Base-by-base conservation (phyloP, 1,139 yeast genomes). In the Pichia terricola region DNA sequence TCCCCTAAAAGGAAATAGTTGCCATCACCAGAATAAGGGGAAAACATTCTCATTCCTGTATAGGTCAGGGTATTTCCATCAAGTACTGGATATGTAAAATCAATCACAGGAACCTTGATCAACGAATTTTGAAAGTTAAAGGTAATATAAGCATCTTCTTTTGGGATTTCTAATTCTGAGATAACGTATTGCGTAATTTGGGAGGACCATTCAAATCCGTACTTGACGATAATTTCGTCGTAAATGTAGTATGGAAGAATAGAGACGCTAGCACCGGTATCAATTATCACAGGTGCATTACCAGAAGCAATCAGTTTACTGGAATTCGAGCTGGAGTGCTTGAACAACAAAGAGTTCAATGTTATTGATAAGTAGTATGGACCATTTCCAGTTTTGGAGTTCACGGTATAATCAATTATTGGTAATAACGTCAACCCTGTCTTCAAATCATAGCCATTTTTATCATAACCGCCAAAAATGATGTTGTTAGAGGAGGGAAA, bases 191-290 rank as follows among this genome's bases (percentile, higher is more conserved):
- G 57, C 1, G 63, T 67, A 6, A 53, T 43, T 3, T 45, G 39
- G 22, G 22, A 16, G 22, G 22, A 16, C 2, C 62, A 73, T 2
- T 51, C 39, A 3, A 74, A 76, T 34, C 68, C 67, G n/a, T 71
- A 54, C 2, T 55, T 47, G 2, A 50, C 43, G 0, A 74, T 77
- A 45, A 77, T 59, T 7, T 60, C 51, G 3, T 58, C 56, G 6
- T 73, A 60, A 28, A 72, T 54, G 16, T 53, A 57, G 2, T 54
- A 43, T 22, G 84, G 81, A 1, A 78, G 58, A 48, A 67, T 68
- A 8, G 79, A 66, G 38, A 72, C 60, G 2, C 85, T 73, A 7
- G 84, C 70, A 28, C 87, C 87, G 3, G 82, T 69, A 59, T 81
- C 88, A 35, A 81, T 60, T 40, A 76, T 59, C 2, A 75, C 79